Percentiles rank a stretch among this genome's conserved stretches.
Conservation (phyloP, 768 basidiomycete genomes). For the Lentinula aciculospora region DNA sequence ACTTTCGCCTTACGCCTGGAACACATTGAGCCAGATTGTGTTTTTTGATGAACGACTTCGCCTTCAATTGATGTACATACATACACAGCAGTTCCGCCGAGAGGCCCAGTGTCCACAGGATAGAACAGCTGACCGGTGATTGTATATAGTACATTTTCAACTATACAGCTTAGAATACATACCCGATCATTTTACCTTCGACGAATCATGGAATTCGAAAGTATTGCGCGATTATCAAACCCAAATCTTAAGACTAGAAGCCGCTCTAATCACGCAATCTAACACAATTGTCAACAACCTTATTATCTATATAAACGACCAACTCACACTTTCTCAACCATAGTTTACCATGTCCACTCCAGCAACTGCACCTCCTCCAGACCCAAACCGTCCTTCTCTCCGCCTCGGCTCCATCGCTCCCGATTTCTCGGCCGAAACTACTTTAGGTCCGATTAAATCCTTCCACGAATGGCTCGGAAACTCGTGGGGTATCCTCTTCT, state of each 20-base stretch:
- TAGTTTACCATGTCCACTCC: neutral
- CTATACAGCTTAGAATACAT: neutral
- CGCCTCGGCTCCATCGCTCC: constrained; percentile 88
- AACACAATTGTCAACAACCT: constrained; percentile 6
- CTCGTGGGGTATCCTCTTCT: constrained; percentile 85
- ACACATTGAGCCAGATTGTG: neutral
- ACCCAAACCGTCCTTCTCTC: constrained; percentile 29
- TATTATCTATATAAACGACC: neutral
- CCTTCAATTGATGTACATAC: neutral
- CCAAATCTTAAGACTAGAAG: neutral
- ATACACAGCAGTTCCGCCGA: neutral
- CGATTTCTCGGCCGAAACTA: constrained; percentile 89
- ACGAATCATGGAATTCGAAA: neutral
- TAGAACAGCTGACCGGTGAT: neutral
- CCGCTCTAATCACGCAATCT: constrained; percentile 4
- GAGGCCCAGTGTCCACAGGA: neutral
- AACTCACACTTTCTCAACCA: neutral
- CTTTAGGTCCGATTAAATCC: constrained; percentile 68
- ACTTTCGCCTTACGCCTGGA: neutral
- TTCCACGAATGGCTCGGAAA: constrained; percentile 92
- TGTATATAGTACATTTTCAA: neutral
- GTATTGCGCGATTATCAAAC: neutral
- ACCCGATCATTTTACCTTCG: neutral
- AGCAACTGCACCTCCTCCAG: constrained; percentile 6
- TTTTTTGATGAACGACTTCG: neutral